These are phyloP conservation scores for Colletotrichum paranaense DNA, from an alignment of 2,329 filamentous ascomycete species.

Conservation along the genomic window DNA sequence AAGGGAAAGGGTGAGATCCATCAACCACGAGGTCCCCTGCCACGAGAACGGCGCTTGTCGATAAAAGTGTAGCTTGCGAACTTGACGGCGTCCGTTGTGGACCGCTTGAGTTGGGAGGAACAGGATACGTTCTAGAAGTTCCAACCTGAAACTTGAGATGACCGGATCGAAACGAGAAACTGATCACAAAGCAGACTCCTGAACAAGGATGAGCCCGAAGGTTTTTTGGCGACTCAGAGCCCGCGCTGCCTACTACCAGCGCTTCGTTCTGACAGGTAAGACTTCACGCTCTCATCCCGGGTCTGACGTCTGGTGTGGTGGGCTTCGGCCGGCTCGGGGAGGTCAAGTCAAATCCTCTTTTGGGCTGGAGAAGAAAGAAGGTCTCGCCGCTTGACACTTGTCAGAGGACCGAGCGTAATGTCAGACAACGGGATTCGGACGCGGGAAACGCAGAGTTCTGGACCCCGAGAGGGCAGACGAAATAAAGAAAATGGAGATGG, in stretches of 20 bases:
- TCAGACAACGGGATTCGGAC: neutral
- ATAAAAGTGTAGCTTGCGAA: conserved; percentile 33
- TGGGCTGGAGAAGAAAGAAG: neutral
- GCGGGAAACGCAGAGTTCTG: conserved; percentile 6
- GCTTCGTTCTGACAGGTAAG: conserved; percentile 1
- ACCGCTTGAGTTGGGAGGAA: conserved; percentile 28
- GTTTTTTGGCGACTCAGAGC: neutral
- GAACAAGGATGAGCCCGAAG: conserved; percentile 15
- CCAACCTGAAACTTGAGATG: conserved; percentile 33
- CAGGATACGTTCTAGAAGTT: conserved; percentile 30
- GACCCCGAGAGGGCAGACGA: neutral
- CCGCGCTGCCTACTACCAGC: neutral
- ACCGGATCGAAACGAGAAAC: conserved; percentile 21
- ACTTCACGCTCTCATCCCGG: neutral
- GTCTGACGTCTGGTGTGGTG: conserved; percentile 26
- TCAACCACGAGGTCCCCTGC: conserved; percentile 2
- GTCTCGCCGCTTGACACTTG: conserved; percentile 16
- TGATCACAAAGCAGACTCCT: conserved; percentile 1
- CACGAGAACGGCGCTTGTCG: conserved; percentile 17
- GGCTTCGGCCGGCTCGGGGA: neutral
- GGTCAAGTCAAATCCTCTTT: neutral
- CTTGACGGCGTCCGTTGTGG: conserved; percentile 24
- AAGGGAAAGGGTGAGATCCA: neutral
- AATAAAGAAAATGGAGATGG: neutral
- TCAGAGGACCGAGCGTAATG: conserved; percentile 22